Base-by-base conservation (phyloP, 1,284 basidiomycete genomes). In the Rhodotorula sp. region DNA sequence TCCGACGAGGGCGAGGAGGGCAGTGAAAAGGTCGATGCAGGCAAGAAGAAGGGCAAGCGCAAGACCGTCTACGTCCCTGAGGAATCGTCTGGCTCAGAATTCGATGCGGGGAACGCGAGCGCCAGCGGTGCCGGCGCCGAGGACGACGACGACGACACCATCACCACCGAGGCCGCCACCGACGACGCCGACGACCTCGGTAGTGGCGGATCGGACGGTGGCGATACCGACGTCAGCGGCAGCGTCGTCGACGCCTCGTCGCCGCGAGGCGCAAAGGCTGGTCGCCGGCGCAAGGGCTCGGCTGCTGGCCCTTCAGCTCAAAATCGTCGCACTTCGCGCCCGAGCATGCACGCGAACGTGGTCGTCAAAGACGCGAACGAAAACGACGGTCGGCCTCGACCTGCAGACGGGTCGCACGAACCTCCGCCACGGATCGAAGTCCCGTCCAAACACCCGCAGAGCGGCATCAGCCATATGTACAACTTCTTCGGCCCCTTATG, bases 1-100 rank as follows among this genome's bases (percentile, higher is more conserved):
- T 44, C 26, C 20, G 44, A 26, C 44, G 57, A 29, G 15, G 33
- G 49, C 29, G 6, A 22, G 29, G 17, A 49, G 18, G 24, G 17
- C 29, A 26, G 42, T 22, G 30, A 15, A 26, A 15, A 29, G n/a
- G 17, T 29, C 14, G 53, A 30, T 17, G 26, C 26, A 14, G 7
- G 20, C 15, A 60, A 63, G 57, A 20, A 42, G 18, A 60, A 44
- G 45, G 14, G 6, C 24, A 63, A 68, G 44, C 56, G 62, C 56
- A 53, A 59, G n/a, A 48, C 66, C 14, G 46, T 53, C 46, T 62
- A 67, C 66, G 57, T 67, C 33, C 66, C 66, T 33, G 60, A 61
- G 22, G 66, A 48, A 7, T 55, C 44, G 22, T 57, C 54, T 29
- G 66, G 66, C 7, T 51, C 46, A 33, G 60, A 60, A 15, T 64